A percentile compares a stretch with the other conserved stretches of the same genome.
phyloP scores from a whole-genome alignment of 2,329 filamentous ascomycete species.

The Pyricularia grisea region DNA sequence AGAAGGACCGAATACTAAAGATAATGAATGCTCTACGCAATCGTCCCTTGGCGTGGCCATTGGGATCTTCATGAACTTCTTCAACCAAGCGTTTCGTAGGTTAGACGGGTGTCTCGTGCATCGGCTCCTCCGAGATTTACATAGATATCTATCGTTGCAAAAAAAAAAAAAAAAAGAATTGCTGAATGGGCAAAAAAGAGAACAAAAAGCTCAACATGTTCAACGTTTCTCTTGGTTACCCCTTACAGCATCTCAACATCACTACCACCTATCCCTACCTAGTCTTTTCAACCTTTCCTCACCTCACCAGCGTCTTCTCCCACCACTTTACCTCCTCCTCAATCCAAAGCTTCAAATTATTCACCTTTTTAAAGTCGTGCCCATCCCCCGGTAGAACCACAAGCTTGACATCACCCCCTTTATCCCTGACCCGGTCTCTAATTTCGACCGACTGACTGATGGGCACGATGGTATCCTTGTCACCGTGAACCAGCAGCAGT shows the following conservation, averaged over 20 bases:
- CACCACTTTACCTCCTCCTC: conserved; percentile 38
- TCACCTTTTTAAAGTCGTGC: conserved; percentile 34
- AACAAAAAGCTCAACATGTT: not conserved
- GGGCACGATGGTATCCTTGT: conserved; percentile 47
- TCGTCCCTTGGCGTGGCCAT: not conserved
- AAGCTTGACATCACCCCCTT: conserved; percentile 30
- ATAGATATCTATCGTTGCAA: not conserved
- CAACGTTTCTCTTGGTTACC: not conserved
- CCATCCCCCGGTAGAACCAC: conserved; percentile 40
- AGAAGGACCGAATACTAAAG: not conserved
- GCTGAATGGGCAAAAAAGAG: not conserved
- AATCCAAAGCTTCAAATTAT: conserved; percentile 28
- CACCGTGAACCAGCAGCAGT: conserved; percentile 47
- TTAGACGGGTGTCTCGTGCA: not conserved
- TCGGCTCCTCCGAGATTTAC: not conserved
- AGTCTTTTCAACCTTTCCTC: not conserved
- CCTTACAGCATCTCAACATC: too few species aligned
- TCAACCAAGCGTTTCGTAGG: not conserved
- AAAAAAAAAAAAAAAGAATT: too few species aligned
- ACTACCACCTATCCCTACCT: not conserved
- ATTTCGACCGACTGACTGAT: conserved; percentile 46
- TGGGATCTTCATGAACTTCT: not conserved
- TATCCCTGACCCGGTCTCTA: conserved; percentile 31
- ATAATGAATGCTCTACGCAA: not conserved
- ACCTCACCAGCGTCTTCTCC: conserved; percentile 25